A percentile compares a stretch with the other conserved stretches of the same genome.
phyloP scores from a whole-genome alignment of 2,329 filamentous ascomycete species.

The Allantophomopsis cytisporea region DNA sequence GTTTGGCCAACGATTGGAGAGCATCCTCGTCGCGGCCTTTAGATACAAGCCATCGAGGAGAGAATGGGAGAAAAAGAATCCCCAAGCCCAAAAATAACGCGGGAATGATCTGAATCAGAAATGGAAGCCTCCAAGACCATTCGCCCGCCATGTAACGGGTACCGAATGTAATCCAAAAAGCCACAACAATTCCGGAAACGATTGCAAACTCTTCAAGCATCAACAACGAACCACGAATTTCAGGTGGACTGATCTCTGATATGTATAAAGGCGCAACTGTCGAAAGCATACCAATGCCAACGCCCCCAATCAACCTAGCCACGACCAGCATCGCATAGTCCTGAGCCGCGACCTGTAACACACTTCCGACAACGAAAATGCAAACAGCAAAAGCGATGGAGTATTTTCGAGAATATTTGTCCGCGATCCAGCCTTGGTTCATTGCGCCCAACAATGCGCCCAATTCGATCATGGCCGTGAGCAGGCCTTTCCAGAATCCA shows the following conservation, averaged over 20 bases:
- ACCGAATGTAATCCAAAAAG: conserved; percentile 28
- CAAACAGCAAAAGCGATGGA: conserved; percentile 34
- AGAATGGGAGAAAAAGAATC: conserved; percentile 31
- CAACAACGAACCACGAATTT: conserved; percentile 8
- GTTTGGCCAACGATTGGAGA: conserved; percentile 30
- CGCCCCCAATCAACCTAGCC: conserved; percentile 32
- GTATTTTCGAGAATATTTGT: conserved; percentile 35
- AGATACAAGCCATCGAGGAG: conserved; percentile 23
- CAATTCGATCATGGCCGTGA: conserved; percentile 40
- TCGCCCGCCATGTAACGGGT: conserved; percentile 21
- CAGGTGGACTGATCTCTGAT: conserved; percentile 32
- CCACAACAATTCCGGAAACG: conserved; percentile 26
- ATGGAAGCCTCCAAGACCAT: conserved; percentile 19
- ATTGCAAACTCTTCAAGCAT: conserved; percentile 20
- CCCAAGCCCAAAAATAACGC: conserved; percentile 20
- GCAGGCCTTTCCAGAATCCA: conserved; percentile 10
- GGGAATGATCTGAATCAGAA: conserved; percentile 13
- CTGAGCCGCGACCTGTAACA: conserved; percentile 33
- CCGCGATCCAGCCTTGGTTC: conserved; percentile 32
- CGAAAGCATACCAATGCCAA: conserved; percentile 35
- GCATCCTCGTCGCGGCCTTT: conserved; percentile 35
- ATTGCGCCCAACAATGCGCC: conserved; percentile 31
- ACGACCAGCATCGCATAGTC: conserved; percentile 35
- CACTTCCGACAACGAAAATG: conserved; percentile 33
- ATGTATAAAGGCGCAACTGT: conserved; percentile 38